Evolutionary conservation across 257 asterid genomes (phyloP), one percentile per base, ranked within the genome.

Genomic region (Primulina eburnea): DNA sequence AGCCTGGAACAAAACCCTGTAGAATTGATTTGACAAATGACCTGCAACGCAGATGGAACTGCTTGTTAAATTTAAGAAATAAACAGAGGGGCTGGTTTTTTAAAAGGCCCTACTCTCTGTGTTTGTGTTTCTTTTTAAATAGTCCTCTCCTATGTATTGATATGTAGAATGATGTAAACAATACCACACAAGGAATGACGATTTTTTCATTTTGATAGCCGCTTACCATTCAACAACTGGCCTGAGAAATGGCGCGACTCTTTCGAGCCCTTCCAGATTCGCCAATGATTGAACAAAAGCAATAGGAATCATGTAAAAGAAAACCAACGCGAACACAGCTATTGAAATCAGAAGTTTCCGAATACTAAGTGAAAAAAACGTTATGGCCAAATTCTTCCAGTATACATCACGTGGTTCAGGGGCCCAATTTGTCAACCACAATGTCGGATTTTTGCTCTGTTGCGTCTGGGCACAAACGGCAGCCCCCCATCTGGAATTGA

Each of bases 401-500:
- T 86, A 94, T 18, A 94, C 82, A 69, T 94, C 99, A 33, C 95
- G 93, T 53, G 99, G 99, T 75, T 94, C 99, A 3, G 99, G 97
- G 33, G 99, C 99, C 97, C 95, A 89, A 75, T 83, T 79, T 50
- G 98, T 91, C 73, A 91, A 71, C 98, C 97, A 94, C 58, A 80
- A 68, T 6, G 96, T 91, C 14, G 99, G 99, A 43, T 88, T 94
- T 68, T 86, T 89, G 89, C 95, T 89, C 77, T 94, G 99, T 65
- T 84, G 92, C 78, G 99, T 91, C 79, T 94, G 99, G 52, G 98
- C 98, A 84, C 98, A 91, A 71, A 94, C 96, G 66, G 97, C 96
- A 52, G 98, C 99, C 47, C 92, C 99, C 84, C 99, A 89, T 81
- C 98, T 88, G 17, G 99, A 84, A 74, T 85, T 81, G 80, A 94